Conservation (phyloP, 2,329 filamentous ascomycete genomes). For the Aspergillus terreus region DNA sequence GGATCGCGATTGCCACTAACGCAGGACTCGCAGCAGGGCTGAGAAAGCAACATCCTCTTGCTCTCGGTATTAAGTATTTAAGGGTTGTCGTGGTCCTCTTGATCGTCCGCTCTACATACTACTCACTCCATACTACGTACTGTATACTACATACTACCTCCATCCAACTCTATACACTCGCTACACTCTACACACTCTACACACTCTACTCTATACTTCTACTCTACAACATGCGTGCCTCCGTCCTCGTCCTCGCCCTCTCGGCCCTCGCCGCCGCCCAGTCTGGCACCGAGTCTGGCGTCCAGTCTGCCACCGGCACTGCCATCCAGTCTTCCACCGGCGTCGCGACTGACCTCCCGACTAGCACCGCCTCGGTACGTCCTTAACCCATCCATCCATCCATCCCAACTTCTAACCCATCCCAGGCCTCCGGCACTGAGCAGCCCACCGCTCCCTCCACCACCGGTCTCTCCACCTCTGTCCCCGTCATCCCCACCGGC, state of each 20-base stretch:
- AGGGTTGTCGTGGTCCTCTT: no score
- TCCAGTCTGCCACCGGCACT: neutral
- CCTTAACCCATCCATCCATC: neutral
- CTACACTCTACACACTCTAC: neutral
- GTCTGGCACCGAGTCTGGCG: conserved; percentile 6
- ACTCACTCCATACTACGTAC: no score
- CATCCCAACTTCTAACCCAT: neutral
- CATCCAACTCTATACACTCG: neutral
- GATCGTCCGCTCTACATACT: no score
- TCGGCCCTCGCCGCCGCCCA: conserved; percentile 42
- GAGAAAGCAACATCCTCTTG: neutral
- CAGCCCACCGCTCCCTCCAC: no score
- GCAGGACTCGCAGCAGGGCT: no score
- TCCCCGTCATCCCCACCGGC: conserved; percentile 29
- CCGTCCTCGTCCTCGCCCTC: conserved; percentile 42
- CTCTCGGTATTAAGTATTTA: neutral
- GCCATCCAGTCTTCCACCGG: no score
- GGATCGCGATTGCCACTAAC: no score
- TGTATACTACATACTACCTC: no score
- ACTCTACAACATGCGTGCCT: conserved; percentile 44
- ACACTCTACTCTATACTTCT: conserved; percentile 7
- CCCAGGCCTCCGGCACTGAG: no score
- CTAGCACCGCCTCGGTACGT: neutral
- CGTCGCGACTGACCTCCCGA: no score
- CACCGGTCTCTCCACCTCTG: conserved; percentile 19